Evolutionary conservation across 2,329 filamentous ascomycete genomes (phyloP).

Genomic region (Diaporthe citriasiana): DNA sequence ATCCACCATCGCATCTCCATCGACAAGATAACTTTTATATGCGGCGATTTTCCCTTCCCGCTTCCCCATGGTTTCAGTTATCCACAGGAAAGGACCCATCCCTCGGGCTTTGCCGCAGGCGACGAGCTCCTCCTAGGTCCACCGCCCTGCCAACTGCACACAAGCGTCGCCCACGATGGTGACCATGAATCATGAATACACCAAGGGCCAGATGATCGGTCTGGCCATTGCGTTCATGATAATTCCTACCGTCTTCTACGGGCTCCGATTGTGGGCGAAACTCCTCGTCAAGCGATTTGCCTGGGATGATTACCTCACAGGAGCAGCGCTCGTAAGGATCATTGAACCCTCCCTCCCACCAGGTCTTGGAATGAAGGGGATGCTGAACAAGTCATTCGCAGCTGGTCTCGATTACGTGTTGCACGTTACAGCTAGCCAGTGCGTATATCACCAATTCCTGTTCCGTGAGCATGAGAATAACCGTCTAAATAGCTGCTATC

Average conservation of each 20-base stretch:
- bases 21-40: neutral
- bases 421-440: conserved; percentile 11
- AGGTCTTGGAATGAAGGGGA: neutral
- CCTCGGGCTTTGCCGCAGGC: conserved; percentile 17
- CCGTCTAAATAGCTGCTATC: neutral
- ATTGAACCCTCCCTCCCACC: neutral
- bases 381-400: neutral
- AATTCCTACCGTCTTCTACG: conserved; percentile 8
- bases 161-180: conserved; percentile 18
- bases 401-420: conserved; percentile 10
- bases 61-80: neutral
- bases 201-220: conserved; percentile 25
- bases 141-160: neutral
- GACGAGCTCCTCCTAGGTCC: neutral
- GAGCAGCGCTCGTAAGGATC: conserved; percentile 11
- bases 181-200: conserved; percentile 18
- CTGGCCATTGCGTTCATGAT: conserved; percentile 22
- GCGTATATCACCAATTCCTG: neutral
- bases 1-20: conserved; percentile 14
- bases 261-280: neutral
- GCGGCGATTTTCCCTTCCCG: neutral
- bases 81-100: neutral
- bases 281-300: conserved; percentile 13
- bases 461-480: neutral
- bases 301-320: conserved; percentile 17